Evolutionary conservation across 225 moss, liverwort and hornwort genomes (phyloP), one percentile per base, ranked within the genome.

Genomic region (Thuidium tamariscinum): DNA sequence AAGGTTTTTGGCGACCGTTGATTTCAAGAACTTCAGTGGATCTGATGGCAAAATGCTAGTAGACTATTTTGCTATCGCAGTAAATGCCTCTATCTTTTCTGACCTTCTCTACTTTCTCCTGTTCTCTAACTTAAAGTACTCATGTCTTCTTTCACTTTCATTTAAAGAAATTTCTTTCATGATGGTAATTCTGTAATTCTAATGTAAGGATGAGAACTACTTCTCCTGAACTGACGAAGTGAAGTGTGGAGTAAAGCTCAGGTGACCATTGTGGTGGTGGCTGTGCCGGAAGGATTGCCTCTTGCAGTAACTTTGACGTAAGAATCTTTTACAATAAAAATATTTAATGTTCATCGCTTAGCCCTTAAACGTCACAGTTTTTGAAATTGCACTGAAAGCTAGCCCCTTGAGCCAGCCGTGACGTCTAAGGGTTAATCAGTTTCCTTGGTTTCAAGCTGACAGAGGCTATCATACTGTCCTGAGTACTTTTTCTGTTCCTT

Each of bases 201-300:
- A 91, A 74, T 82, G 16, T 79, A 68, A 82, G 79, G 75, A 67
- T 70, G 84, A 75, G n/a, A 48, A 82, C 54, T 81, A 56, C 60
- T 63, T 49, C 70, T 88, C 80, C 83, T 88, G 84, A 86, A 86
- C 89, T 89, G 39, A 89, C 79, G 87, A 73, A 92, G 66, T 88
- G 73, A 83, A 81, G 59, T 88, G 86, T 89, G 88, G 87, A 83
- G 86, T 56, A 81, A 86, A 88, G 82, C 83, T 84, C 90, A 97
- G 97, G 97, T 97, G 80, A 97, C 97, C 27, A 97, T 97, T 78
- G 96, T 97, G 59, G 96, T 97, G 83, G 97, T 97, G 71, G 97
- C 97, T 87, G 96, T 97, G 77, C 97, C 97, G 13, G 97, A 97
- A 95, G 97, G 97, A 67, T 85, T 97, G 84, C 97, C 97, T 56